Evolutionary conservation across 2,329 filamentous ascomycete genomes (phyloP), one percentile per base, ranked within the genome.

Genomic region (Colletotrichum sp.): DNA sequence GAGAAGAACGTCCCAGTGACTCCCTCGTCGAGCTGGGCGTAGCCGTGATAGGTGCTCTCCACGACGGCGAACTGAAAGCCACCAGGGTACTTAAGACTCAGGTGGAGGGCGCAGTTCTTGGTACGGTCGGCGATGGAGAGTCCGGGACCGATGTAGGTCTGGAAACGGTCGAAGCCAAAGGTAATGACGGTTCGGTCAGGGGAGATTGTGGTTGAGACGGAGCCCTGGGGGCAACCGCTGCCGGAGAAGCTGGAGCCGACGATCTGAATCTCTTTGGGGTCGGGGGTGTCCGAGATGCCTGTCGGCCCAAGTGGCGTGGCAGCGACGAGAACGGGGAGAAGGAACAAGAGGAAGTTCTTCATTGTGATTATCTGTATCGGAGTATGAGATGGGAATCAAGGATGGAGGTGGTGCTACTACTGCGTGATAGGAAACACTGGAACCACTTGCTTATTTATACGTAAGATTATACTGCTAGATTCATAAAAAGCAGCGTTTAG

Each of bases 101-200:
- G 78, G 79, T 88, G 86, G 38, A 88, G 84, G 80, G 87, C 85
- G 81, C 86, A 88, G 83, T 87, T 87, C 84, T 88, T 88, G 79
- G 82, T 84, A 78, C 81, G 82, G 75, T 86, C 83, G 18, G 82
- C 74, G 3, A 79, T 76, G 69, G 73, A 73, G 62, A 82, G 84
- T 62, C 83, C 85, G n/a, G 85, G 86, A 4, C 86, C 86, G 73
- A 87, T 87, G 80, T 86, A 87, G 68, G 86, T 87, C 81, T 87
- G 86, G 83, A 87, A 88, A 64, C 78, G 76, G 77, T 87, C 86
- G 78, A 87, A 87, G 73, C 86, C 86, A 72, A 88, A 87, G 65
- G 86, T 88, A 79, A 88, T 83, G 78, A 87, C 86, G 36, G 85
- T 86, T 77, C 83, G 82, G 80, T 88, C 85, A 13, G 85, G 81